These are phyloP conservation scores for Porcisia hertigi DNA, from an alignment of 208 protist species.

Conservation along the genomic window DNA sequence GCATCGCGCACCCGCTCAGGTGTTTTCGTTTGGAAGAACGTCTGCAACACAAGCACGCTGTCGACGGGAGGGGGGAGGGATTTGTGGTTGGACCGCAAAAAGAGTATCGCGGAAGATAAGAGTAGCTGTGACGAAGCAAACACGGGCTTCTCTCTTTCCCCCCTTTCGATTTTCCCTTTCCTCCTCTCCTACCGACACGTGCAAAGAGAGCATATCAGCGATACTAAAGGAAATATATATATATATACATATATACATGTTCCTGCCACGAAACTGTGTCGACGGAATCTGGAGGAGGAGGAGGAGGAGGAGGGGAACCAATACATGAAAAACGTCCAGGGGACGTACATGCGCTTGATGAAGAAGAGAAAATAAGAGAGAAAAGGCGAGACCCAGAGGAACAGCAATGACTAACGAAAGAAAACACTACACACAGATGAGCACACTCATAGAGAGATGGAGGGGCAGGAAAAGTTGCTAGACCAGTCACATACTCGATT, in stretches of 20 bases:
- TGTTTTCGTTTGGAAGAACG: background rate
- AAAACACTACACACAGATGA: background rate
- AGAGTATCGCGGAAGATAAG: too few species aligned
- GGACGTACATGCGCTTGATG: background rate
- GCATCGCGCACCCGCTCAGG: background rate
- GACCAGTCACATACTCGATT: background rate
- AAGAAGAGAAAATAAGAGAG: background rate
- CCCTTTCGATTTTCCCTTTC: too few species aligned
- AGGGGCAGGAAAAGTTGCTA: slow-evolving; percentile 13
- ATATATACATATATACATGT: background rate
- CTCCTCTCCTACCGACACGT: too few species aligned
- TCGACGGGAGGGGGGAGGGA: background rate
- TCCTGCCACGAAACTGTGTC: background rate
- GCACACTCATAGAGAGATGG: background rate
- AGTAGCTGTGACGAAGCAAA: too few species aligned
- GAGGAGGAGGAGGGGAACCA: background rate
- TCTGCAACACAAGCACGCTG: background rate
- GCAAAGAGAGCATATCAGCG: too few species aligned
- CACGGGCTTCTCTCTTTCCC: too few species aligned
- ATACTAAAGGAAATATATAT: background rate
- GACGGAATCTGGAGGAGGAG: background rate
- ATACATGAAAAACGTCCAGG: background rate
- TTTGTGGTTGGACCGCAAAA: too few species aligned
- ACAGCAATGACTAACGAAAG: background rate
- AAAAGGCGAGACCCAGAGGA: background rate